Conservation (phyloP, 2,329 filamentous ascomycete species). For the Arthrobotrys entomopaga region DNA sequence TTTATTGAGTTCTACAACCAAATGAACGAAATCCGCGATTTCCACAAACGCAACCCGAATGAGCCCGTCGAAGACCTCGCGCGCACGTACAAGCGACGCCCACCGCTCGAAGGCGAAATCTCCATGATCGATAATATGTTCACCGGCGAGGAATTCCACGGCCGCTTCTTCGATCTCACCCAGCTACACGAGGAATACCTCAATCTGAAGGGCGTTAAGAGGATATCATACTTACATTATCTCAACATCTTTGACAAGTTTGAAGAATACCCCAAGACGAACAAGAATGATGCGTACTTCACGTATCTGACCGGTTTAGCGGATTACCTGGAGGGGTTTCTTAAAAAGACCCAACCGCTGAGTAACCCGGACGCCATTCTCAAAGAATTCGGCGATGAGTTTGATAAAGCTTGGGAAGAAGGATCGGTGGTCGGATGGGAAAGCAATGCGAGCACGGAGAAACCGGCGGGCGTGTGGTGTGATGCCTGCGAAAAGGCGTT, state of each 20-base stretch:
- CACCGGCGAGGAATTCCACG: conserved; percentile 92
- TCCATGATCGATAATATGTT: conserved; percentile 89
- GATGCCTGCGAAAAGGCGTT: conserved; percentile 93
- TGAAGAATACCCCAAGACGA: conserved; percentile 76
- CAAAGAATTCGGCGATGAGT: conserved; percentile 80
- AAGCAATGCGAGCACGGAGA: conserved; percentile 63
- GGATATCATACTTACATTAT: conserved; percentile 90
- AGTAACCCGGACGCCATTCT: conserved; percentile 86
- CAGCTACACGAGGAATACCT: conserved; percentile 85
- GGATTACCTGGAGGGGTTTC: conserved; percentile 86
- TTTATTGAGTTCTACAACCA: conserved; percentile 93
- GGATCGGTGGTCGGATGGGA: conserved; percentile 73
- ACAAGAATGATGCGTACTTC: conserved; percentile 96
- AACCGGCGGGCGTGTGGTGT: conserved; percentile 81
- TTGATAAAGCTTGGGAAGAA: conserved; percentile 82
- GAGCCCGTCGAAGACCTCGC: conserved; percentile 96
- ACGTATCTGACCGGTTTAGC: conserved; percentile 83
- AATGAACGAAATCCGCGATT: conserved; percentile 80
- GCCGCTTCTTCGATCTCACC: conserved; percentile 90
- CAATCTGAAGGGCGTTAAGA: conserved; percentile 86
- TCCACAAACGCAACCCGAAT: conserved; percentile 90
- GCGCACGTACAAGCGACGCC: conserved; percentile 81
- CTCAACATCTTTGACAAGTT: conserved; percentile 92
- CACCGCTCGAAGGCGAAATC: conserved; percentile 67
- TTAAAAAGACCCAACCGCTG: conserved; percentile 82